phyloP scores from a whole-genome alignment of 2,329 filamentous ascomycete genomes.

The Aspergillus transmontanensis region DNA sequence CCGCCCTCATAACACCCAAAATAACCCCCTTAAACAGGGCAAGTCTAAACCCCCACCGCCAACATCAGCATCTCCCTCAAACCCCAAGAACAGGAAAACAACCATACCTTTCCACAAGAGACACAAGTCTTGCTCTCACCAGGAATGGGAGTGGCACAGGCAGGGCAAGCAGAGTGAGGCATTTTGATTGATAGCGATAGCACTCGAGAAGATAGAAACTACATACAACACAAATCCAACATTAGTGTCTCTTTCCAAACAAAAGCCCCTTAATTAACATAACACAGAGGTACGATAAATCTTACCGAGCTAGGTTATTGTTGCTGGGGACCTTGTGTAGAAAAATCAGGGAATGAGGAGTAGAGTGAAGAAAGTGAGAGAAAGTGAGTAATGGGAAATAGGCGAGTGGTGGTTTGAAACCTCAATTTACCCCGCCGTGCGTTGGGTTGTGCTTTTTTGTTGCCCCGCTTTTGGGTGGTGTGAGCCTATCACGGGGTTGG shows the following conservation, averaged over 20 bases:
- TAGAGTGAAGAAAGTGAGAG: not conserved
- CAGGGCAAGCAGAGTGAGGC: constrained; percentile 29
- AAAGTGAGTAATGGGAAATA: constrained; percentile 2
- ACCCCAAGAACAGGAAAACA: not conserved
- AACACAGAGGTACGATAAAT: not conserved
- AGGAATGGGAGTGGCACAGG: constrained; percentile 27
- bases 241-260: not conserved
- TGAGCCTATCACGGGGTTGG: not conserved
- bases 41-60: constrained; percentile 17
- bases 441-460: not conserved
- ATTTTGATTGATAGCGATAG: constrained; percentile 14
- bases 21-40: constrained; percentile 19
- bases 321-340: not conserved
- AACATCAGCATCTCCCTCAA: not conserved
- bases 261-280: not conserved
- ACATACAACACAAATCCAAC: not conserved
- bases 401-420: not conserved
- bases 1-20: not conserved
- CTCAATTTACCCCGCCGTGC: not conserved
- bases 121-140: constrained; percentile 32
- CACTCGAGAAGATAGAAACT: not conserved
- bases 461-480: constrained; percentile 3
- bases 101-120: constrained; percentile 30
- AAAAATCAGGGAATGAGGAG: not conserved
- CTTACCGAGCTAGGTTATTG: not conserved